Percentiles rank a stretch among this genome's conserved stretches.
Evolutionary conservation across 345 rosid species (phyloP).

Genomic region (Garcia nutans): DNA sequence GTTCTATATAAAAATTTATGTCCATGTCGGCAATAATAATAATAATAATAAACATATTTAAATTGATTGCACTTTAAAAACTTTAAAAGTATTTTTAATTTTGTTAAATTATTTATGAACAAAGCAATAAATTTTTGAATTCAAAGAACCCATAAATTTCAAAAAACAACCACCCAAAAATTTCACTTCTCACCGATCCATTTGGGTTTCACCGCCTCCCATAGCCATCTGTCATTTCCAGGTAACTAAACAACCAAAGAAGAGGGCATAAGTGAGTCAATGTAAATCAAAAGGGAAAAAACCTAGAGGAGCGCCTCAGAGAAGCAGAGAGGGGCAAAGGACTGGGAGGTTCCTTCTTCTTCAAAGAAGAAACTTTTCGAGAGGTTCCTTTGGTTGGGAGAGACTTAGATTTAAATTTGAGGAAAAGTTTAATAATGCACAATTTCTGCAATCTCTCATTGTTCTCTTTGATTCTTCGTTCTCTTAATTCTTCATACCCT

Average conservation of each 20-base stretch:
- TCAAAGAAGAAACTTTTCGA: neutral
- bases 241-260: neutral
- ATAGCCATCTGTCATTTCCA: neutral
- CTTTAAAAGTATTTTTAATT: no score
- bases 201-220: no score
- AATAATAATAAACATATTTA: no score
- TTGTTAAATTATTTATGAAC: no score
- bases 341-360: neutral
- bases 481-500: conserved; percentile 31
- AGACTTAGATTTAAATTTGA: conserved; percentile 17
- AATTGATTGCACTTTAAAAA: no score
- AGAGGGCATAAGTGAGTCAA: no score
- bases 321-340: conserved; percentile 8
- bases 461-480: conserved; percentile 38
- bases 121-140: no score
- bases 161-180: no score
- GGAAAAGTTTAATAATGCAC: conserved; percentile 26
- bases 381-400: neutral
- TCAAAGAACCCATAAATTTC: no score
- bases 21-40: no score
- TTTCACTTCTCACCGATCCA: no score
- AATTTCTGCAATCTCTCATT: conserved; percentile 34
- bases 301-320: conserved; percentile 38
- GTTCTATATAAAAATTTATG: no score
- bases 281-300: neutral